Percentiles rank a stretch among this genome's conserved stretches.
Conservation (phyloP, 768 basidiomycete genomes). For the Cantharellus cinnabarinus region DNA sequence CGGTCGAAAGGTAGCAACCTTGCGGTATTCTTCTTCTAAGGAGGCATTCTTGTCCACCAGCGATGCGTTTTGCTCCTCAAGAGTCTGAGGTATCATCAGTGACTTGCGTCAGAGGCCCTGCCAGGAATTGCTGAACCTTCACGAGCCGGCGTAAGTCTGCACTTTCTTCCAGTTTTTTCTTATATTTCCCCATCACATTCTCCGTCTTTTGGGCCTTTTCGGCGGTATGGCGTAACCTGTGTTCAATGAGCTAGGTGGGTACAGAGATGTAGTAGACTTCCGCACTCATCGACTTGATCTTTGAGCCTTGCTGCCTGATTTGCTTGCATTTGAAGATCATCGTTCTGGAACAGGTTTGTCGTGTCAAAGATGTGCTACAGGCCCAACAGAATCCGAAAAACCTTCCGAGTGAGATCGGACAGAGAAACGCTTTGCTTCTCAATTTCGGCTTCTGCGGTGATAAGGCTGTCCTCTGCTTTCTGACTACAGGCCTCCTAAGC, state of each 20-base stretch:
- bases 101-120: not conserved
- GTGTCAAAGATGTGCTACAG: not conserved
- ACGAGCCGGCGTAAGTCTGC: conserved; percentile 34
- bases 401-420: conserved; percentile 53
- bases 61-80: conserved; percentile 84
- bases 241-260: not conserved
- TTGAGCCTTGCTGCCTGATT: conserved; percentile 64
- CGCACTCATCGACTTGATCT: conserved; percentile 89
- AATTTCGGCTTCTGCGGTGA: conserved; percentile 58
- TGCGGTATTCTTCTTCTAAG: conserved; percentile 82
- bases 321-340: conserved; percentile 60
- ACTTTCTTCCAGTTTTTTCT: conserved; percentile 91
- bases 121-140: conserved; percentile 15
- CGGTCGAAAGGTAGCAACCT: conserved; percentile 67
- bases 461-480: conserved; percentile 85
- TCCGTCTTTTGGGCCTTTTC: conserved; percentile 87
- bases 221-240: conserved; percentile 74
- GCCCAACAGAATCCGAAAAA: conserved; percentile 6
- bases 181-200: conserved; percentile 97
- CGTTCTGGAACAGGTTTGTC: conserved; percentile 23
- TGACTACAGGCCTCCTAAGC: conserved; percentile 30
- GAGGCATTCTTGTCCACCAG: conserved; percentile 81
- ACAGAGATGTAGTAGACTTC: conserved; percentile 2
- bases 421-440: conserved; percentile 55
- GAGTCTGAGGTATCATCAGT: conserved; percentile 26